phyloP scores from a whole-genome alignment of 768 basidiomycete genomes.

The Leucocoprinus leucothites region DNA sequence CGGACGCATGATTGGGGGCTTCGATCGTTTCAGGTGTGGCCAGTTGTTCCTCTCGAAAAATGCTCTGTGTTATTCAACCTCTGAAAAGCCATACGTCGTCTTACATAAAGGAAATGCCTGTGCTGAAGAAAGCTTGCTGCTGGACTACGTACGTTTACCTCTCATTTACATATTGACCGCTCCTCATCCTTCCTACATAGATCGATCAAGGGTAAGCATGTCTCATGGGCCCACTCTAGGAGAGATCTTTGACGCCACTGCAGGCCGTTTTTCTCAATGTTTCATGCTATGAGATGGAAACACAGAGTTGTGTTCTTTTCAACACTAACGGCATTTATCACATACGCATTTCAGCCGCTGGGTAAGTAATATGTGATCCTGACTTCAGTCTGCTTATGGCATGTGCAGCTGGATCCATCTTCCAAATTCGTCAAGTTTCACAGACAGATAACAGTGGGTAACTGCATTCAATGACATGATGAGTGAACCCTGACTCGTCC shows the following conservation, averaged over 20 bases:
- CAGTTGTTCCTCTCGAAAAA: not conserved
- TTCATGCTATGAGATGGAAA: constrained; percentile 44
- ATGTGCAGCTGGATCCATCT: constrained; percentile 38
- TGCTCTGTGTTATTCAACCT: not conserved
- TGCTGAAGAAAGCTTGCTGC: constrained; percentile 58
- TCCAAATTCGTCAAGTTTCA: constrained; percentile 30
- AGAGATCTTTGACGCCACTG: not conserved
- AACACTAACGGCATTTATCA: constrained; percentile 40
- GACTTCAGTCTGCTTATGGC: not conserved
- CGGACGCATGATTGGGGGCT: constrained; percentile 51
- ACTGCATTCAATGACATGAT: no score
- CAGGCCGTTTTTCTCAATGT: constrained; percentile 43
- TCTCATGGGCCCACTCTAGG: not conserved
- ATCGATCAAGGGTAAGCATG: constrained; percentile 38
- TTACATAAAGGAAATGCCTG: constrained; percentile 49
- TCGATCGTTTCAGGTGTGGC: constrained; percentile 54
- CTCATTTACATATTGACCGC: not conserved
- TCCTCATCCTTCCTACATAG: constrained; percentile 26
- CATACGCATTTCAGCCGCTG: constrained; percentile 55
- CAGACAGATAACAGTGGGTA: constrained; percentile 23
- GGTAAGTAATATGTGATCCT: constrained; percentile 27
- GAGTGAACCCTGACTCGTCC: not conserved
- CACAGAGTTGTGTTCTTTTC: constrained; percentile 57
- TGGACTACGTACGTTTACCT: constrained; percentile 54
- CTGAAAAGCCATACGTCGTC: constrained; percentile 57